Evolutionary conservation across 345 rosid genomes (phyloP).

Genomic region (Eucalyptus fibrosa): DNA sequence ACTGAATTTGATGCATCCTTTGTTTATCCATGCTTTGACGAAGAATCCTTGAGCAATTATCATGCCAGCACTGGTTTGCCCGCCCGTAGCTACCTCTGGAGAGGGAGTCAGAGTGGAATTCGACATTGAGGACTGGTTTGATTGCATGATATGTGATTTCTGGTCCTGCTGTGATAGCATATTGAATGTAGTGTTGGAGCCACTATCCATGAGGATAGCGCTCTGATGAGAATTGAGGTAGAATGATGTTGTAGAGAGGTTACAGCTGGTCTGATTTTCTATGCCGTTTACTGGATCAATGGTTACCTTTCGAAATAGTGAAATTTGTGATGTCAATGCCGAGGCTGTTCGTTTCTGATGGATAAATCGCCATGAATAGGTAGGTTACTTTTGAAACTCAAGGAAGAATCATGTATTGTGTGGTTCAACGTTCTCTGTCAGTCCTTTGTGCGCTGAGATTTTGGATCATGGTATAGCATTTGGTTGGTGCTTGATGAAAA

Average conservation of each 20-base stretch:
- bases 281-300: neutral
- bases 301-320: neutral
- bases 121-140: neutral
- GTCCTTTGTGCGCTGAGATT: neutral
- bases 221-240: neutral
- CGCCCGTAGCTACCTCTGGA: neutral
- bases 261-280: neutral
- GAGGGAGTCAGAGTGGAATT: neutral
- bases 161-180: neutral
- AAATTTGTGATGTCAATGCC: neutral
- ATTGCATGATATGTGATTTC: neutral
- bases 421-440: neutral
- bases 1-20: neutral
- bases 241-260: neutral
- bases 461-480: neutral
- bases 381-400: neutral
- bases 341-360: neutral
- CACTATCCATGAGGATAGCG: neutral
- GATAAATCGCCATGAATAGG: neutral
- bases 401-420: neutral
- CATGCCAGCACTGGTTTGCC: neutral
- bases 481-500: neutral
- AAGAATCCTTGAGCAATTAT: neutral
- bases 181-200: neutral
- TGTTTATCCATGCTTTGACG: neutral